Conservation (phyloP, 2,329 filamentous ascomycete genomes). For the Sclerotinia spermophila region DNA sequence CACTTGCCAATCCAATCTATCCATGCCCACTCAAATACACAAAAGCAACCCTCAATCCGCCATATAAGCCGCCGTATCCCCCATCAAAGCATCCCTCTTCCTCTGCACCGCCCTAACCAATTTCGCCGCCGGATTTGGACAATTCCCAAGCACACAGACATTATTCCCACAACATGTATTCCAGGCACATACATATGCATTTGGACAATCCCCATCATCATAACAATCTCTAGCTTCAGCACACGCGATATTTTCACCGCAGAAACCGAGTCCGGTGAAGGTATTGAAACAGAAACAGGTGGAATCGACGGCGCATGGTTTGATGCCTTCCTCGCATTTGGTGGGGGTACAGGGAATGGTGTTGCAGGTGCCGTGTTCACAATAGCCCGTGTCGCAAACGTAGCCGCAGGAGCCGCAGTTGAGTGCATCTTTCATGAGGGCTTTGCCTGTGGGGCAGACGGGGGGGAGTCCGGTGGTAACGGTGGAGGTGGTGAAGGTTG, state of each 20-base stretch:
- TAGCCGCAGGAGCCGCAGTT: conserved; percentile 17
- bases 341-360: not conserved
- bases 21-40: not conserved
- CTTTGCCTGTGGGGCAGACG: conserved; percentile 5
- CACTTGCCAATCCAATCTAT: not conserved
- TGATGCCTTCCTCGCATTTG: conserved; percentile 10
- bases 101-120: not conserved
- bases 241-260: conserved; percentile 8
- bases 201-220: conserved; percentile 14
- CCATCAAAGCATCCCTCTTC: conserved; percentile 1
- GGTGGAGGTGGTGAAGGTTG: conserved; percentile 10
- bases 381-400: conserved; percentile 14
- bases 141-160: conserved; percentile 17
- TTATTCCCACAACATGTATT: conserved; percentile 15
- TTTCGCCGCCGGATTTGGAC: conserved; percentile 9
- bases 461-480: not conserved
- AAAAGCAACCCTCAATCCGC: not conserved
- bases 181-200: conserved; percentile 16
- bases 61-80: conserved; percentile 12
- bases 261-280: not conserved
- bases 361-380: conserved; percentile 17
- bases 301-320: conserved; percentile 6
- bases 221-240: not conserved
- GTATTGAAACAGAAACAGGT: conserved; percentile 17
- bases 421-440: conserved; percentile 11